These are phyloP conservation scores for Blastobotrys chiropterorum DNA, from an alignment of 805 yeast species.

Conservation along the genomic window DNA sequence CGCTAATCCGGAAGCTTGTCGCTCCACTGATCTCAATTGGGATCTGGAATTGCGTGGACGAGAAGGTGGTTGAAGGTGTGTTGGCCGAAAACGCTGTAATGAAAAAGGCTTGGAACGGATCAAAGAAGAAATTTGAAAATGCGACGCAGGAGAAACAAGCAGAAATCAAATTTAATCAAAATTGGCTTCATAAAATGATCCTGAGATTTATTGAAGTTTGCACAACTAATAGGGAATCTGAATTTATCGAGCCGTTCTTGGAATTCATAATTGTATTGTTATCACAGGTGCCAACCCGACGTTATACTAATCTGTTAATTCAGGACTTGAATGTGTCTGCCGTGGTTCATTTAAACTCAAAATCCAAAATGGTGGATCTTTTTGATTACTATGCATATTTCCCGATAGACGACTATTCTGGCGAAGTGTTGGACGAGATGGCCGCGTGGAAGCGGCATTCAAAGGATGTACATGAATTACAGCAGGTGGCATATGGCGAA, in stretches of 20 bases:
- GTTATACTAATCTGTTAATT: conserved; percentile 31
- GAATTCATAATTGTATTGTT: conserved; percentile 28
- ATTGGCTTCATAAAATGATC: conserved; percentile 26
- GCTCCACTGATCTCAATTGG: conserved; percentile 32
- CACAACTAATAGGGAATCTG: not conserved
- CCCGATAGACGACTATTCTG: conserved; percentile 41
- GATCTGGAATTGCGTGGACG: conserved; percentile 31
- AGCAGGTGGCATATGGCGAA: conserved; percentile 17
- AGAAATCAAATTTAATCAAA: conserved; percentile 19
- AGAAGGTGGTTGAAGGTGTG: conserved; percentile 14
- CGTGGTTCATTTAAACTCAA: conserved; percentile 1
- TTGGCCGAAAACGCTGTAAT: conserved; percentile 19
- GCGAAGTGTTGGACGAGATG: conserved; percentile 23
- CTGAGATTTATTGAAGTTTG: conserved; percentile 8
- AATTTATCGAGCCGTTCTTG: conserved; percentile 15
- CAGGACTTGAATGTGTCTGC: conserved; percentile 26
- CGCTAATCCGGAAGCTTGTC: conserved; percentile 21
- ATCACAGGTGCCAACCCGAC: conserved; percentile 39
- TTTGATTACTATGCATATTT: conserved; percentile 25
- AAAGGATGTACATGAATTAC: conserved; percentile 20
- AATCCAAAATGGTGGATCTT: not conserved
- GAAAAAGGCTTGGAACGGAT: conserved; percentile 22
- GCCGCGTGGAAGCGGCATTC: conserved; percentile 12
- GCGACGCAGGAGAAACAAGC: conserved; percentile 18
- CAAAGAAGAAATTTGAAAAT: conserved; percentile 18